Conservation (phyloP, 805 yeast genomes). For the Wickerhamomyces mucosus region DNA sequence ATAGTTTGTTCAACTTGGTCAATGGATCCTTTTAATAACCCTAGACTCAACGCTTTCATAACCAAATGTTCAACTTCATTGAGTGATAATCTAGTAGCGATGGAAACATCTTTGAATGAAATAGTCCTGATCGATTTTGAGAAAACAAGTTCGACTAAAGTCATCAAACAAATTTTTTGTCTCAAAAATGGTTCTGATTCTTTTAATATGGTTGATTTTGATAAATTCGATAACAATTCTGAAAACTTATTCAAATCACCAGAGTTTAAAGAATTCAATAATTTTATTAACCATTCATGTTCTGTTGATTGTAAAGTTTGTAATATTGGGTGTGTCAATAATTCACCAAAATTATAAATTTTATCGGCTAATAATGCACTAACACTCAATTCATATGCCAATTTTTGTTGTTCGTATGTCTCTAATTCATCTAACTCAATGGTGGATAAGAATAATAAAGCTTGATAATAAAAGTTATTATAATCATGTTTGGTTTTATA, state of each 20-base stretch:
- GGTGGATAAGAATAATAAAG: constrained; percentile 75
- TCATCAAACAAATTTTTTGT: constrained; percentile 88
- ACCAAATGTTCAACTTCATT: constrained; percentile 79
- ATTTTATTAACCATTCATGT: constrained; percentile 61
- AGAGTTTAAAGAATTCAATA: constrained; percentile 61
- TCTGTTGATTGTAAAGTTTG: constrained; percentile 35
- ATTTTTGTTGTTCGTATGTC: constrained; percentile 30
- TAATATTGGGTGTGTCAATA: constrained; percentile 81
- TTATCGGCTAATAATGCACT: constrained; percentile 87
- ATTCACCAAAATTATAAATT: constrained; percentile 93
- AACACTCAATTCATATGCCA: constrained; percentile 70
- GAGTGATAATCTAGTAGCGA: constrained; percentile 52
- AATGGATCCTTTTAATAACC: constrained; percentile 78
- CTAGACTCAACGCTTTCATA: constrained; percentile 83
- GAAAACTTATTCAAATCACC: constrained; percentile 72
- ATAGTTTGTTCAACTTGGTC: constrained; percentile 78
- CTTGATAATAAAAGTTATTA: constrained; percentile 71
- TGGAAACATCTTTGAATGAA: constrained; percentile 62
- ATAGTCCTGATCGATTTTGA: constrained; percentile 67
- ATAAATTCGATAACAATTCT: constrained; percentile 31
- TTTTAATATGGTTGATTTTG: constrained; percentile 46
- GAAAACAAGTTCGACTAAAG: constrained; percentile 82
- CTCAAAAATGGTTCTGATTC: constrained; percentile 57
- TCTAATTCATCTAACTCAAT: constrained; percentile 37
- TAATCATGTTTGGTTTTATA: constrained; percentile 70